Evolutionary conservation across 176 grass and related monocot species (phyloP).

Genomic region (Cenchrus fungigraminus): DNA sequence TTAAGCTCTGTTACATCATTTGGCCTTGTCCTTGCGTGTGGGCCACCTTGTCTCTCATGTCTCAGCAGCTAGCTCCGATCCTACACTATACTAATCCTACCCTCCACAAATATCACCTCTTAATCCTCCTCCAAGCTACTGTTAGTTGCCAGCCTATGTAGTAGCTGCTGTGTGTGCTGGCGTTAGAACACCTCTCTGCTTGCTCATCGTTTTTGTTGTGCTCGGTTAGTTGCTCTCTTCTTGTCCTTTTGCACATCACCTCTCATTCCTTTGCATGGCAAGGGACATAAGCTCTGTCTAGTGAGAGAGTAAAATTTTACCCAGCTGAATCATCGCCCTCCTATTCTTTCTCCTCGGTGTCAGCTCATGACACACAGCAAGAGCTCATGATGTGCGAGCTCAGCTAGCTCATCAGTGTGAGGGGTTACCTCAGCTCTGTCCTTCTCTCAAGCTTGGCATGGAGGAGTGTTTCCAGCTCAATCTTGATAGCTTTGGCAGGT

Average conservation of each 20-base stretch:
- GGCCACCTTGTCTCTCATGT: constrained; percentile 6
- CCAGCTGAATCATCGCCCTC: constrained; percentile 4
- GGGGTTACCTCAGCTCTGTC: neutral
- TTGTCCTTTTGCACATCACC: constrained; percentile 2
- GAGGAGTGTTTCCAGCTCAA: neutral
- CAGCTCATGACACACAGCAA: neutral
- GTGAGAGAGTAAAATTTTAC: neutral
- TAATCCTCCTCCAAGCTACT: constrained; percentile 12
- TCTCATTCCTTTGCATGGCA: constrained; percentile 6
- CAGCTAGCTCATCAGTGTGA: neutral
- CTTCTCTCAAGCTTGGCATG: neutral
- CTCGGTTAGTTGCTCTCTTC: neutral
- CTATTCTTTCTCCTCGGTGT: neutral
- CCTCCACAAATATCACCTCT: constrained; percentile 19
- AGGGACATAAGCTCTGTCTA: constrained; percentile 6
- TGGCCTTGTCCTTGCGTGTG: constrained; percentile 24
- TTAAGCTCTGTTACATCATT: constrained; percentile 5
- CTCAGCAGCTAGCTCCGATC: neutral
- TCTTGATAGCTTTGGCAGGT: constrained; percentile 28
- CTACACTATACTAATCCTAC: constrained; percentile 3
- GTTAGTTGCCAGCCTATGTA: constrained; percentile 7
- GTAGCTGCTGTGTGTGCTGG: neutral
- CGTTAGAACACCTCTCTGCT: neutral
- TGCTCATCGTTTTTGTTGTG: constrained; percentile 9
- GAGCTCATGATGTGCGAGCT: constrained; percentile 9